A percentile compares a stretch with the other conserved stretches of the same genome.
phyloP scores from a whole-genome alignment of 2,329 filamentous ascomycete genomes.

The Exophiala sp. region DNA sequence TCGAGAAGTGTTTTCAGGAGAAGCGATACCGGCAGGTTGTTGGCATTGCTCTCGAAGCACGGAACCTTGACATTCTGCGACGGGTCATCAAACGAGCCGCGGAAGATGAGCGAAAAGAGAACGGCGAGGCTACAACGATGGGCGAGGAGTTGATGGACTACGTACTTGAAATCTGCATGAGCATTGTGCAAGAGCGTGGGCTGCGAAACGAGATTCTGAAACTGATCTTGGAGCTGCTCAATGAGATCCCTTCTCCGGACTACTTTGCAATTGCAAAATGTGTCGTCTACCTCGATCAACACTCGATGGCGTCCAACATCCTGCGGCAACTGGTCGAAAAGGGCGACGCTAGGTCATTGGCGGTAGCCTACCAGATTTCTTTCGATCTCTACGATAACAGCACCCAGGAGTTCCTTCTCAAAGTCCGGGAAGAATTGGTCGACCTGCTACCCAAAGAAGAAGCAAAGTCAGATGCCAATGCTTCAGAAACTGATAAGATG shows the following conservation, averaged over 20 bases:
- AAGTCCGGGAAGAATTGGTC: conserved; percentile 78
- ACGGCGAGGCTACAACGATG: conserved; percentile 53
- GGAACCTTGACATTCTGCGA: conserved; percentile 82
- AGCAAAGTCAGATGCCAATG: conserved; percentile 41
- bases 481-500: conserved; percentile 31
- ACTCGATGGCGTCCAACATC: conserved; percentile 84
- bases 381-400: conserved; percentile 99
- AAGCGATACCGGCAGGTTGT: conserved; percentile 93
- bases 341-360: conserved; percentile 72
- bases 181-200: conserved; percentile 88
- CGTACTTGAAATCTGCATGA: conserved; percentile 92
- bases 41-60: conserved; percentile 92
- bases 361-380: conserved; percentile 92
- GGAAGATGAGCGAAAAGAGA: conserved; percentile 73
- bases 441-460: conserved; percentile 47
- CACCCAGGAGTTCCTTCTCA: conserved; percentile 91
- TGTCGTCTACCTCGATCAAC: conserved; percentile 90
- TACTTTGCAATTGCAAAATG: conserved; percentile 98
- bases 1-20: conserved; percentile 81
- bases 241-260: conserved; percentile 85
- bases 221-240: conserved; percentile 91
- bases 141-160: conserved; percentile 97
- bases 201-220: conserved; percentile 81
- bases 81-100: conserved; percentile 85
- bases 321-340: conserved; percentile 76